Percentiles rank a stretch among this genome's conserved stretches.
These are phyloP conservation scores for Claviceps purpurea DNA, from an alignment of 2,329 filamentous ascomycete genomes.

Conservation along the genomic window DNA sequence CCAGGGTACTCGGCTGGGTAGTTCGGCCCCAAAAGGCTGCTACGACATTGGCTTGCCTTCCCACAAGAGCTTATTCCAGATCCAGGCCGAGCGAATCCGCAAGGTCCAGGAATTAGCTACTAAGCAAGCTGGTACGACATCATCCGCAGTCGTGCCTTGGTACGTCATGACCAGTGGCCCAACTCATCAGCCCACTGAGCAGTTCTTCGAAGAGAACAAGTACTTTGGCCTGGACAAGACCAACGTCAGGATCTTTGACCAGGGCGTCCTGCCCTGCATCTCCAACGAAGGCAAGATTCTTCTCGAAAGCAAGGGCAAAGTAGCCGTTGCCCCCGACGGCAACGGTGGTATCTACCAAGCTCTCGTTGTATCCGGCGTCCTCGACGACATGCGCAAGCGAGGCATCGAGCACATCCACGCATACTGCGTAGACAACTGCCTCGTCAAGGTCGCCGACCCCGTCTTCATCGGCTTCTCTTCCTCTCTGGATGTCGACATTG, in stretches of 20 bases:
- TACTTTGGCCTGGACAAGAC: conserved; percentile 82
- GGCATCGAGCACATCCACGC: conserved; percentile 92
- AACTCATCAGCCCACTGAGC: conserved; percentile 80
- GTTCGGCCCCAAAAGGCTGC: conserved; percentile 92
- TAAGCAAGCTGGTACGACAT: conserved; percentile 44
- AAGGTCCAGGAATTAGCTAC: conserved; percentile 73
- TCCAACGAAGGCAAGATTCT: conserved; percentile 97
- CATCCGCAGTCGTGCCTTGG: conserved; percentile 68
- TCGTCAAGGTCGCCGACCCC: conserved; percentile 97
- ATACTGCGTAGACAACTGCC: conserved; percentile 97
- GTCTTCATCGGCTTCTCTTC: conserved; percentile 91
- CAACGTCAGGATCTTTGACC: conserved; percentile 89
- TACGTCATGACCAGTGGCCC: conserved; percentile 99
- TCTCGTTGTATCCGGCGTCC: conserved; percentile 63
- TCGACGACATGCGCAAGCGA: conserved; percentile 77
- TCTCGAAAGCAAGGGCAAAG: conserved; percentile 77
- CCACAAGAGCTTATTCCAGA: conserved; percentile 89
- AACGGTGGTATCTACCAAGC: conserved; percentile 96
- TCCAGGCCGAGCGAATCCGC: conserved; percentile 86
- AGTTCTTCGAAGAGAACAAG: conserved; percentile 77
- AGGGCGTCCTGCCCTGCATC: conserved; percentile 92
- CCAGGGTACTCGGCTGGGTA: conserved; percentile 87
- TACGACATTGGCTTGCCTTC: conserved; percentile 92
- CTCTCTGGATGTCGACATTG: conserved; percentile 79
- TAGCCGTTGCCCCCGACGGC: conserved; percentile 90